phyloP scores from a whole-genome alignment of 768 basidiomycete species.

The Pleurotus ostreatus region DNA sequence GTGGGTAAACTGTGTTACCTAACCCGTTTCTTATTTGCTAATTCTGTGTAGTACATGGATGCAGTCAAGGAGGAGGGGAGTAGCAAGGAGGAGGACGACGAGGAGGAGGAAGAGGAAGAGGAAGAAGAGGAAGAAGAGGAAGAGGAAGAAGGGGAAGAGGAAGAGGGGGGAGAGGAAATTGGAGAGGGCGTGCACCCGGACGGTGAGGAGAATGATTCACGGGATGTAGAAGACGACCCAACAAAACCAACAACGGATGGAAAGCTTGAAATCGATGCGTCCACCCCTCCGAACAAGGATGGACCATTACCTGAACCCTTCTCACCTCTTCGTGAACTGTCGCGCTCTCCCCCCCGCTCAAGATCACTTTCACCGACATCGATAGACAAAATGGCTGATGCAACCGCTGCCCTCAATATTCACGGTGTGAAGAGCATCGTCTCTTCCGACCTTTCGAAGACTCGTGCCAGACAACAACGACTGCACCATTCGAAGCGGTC shows the following conservation, averaged over 20 bases:
- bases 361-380: slow-evolving; percentile 40
- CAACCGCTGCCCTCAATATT: slow-evolving; percentile 36
- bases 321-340: slow-evolving; percentile 28
- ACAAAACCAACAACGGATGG: slow-evolving; percentile 6
- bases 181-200: slow-evolving; percentile 18
- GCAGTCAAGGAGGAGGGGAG: slow-evolving; percentile 33
- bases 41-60: slow-evolving; percentile 60
- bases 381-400: slow-evolving; percentile 29
- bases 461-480: slow-evolving; percentile 57
- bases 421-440: slow-evolving; percentile 58
- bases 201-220: slow-evolving; percentile 10
- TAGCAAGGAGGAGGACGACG: slow-evolving; percentile 24
- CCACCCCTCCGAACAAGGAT: slow-evolving; percentile 14
- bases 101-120: slow-evolving; percentile 22
- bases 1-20: slow-evolving; percentile 37
- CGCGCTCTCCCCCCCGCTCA: slow-evolving; percentile 51
- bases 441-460: slow-evolving; percentile 53
- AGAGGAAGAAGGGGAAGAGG: slow-evolving; percentile 25
- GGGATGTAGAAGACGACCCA: background rate
- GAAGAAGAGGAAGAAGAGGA: slow-evolving; percentile 32
- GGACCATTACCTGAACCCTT: slow-evolving; percentile 25
- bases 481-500: slow-evolving; percentile 79
- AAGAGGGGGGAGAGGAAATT: slow-evolving; percentile 21
- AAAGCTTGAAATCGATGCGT: background rate
- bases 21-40: slow-evolving; percentile 14